A percentile compares a stretch with the other conserved stretches of the same genome.
phyloP scores from a whole-genome alignment of 2,329 filamentous ascomycete species.

The Blastomyces gilchristii region DNA sequence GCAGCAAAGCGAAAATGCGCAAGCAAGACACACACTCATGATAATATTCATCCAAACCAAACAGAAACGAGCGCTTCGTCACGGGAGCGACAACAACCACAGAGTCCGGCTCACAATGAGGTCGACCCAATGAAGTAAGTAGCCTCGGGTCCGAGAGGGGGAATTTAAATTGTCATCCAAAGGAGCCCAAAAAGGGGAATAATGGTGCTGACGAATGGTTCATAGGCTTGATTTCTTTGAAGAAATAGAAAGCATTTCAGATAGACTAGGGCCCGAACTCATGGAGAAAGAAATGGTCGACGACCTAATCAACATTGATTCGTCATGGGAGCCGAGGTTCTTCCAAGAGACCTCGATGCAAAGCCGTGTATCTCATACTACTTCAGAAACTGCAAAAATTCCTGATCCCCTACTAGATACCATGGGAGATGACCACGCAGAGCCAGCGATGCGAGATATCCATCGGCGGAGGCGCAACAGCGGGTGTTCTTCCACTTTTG shows the following conservation, averaged over 20 bases:
- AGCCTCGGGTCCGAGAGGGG: not conserved
- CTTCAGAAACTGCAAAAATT: not conserved
- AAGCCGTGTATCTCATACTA: not conserved
- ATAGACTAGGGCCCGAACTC: not conserved
- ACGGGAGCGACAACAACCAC: not conserved
- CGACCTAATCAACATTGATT: not conserved
- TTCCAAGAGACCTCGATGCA: not conserved
- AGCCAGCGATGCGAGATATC: not conserved
- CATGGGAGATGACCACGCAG: not conserved
- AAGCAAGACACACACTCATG: not conserved
- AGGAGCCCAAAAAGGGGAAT: not conserved
- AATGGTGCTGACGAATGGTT: not conserved
- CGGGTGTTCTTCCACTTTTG: not conserved
- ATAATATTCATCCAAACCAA: not conserved
- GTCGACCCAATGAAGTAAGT: not conserved
- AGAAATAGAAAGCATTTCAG: not conserved
- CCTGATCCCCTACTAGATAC: no score
- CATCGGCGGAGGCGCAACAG: not conserved
- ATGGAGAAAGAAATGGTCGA: not conserved
- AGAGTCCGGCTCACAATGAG: not conserved
- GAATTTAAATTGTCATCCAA: not conserved
- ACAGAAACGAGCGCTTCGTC: not conserved
- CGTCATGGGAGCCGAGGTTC: not conserved
- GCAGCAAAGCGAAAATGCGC: constrained; percentile 1
- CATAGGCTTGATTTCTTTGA: not conserved